Base-by-base conservation (phyloP, 345 rosid genomes). In the Euclidium syriacum region DNA sequence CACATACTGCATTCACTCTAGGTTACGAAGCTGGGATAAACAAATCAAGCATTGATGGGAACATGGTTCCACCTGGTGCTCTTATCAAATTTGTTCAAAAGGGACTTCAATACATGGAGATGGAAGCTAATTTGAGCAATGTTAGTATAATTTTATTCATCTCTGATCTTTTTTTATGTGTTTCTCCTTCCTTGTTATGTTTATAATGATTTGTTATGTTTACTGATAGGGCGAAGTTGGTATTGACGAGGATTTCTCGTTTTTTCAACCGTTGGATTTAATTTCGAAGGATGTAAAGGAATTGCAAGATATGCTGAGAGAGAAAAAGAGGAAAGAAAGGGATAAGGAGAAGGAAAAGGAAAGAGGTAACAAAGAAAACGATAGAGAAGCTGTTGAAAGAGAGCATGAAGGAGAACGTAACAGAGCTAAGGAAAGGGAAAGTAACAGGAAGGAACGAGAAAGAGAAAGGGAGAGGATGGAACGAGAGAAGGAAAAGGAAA, bases 31-130 rank as follows among this genome's bases (percentile, higher is more conserved):
- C 97, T 35, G 86, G 86, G 65, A 87, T 94, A 26, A 84, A 84
- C 65, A 94, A 94, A 72, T 77, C 88, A 47, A 83, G 81, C 17
- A 85, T 94, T 67, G 96, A 90, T 58, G 99, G 99, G 46, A 87
- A 86, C 77, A 73, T 85, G 96, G 84, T 90, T 71, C 97, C 99
- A 8, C 96, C 96, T 57, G 90, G 88, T 68, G 95, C 97, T 71
- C 95, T 94, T 66, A 80, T 94, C 75, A 83, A 83, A 7, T 83
- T 85, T 63, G 90, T 94, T 55, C 99, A 87, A 29, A 94, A 85
- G 70, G 99, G 99, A 50, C 91, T 90, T 35, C 99, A 94, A 57
- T 94, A 85, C 71, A 58, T 94, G 88, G 99, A 90, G 87, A 87
- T 90, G 99, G 99, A 94, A 72, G 97, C 97, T 39, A 90, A 94